phyloP scores from a whole-genome alignment of 2,329 filamentous ascomycete genomes.

The Bipolaris zeicola region DNA sequence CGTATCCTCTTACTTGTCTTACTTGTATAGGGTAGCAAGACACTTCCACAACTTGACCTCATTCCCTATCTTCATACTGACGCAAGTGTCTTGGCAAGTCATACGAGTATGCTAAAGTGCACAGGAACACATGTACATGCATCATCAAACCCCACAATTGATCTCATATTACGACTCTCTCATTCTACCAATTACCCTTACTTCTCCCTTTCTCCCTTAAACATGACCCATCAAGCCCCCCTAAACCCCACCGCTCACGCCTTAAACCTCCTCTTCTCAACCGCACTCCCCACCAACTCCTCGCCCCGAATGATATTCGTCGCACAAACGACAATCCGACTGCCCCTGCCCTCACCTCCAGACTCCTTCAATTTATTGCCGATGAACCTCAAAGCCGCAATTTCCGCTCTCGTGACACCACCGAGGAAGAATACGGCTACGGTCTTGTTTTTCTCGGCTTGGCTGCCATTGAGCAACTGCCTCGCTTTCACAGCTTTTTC shows the following conservation, averaged over 20 bases:
- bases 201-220: no score
- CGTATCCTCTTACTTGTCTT: no score
- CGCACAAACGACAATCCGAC: constrained; percentile 88
- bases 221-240: no score
- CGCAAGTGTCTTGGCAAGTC: no score
- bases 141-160: no score
- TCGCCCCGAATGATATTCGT: constrained; percentile 91
- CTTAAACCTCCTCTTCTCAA: constrained; percentile 65
- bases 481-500: constrained; percentile 90
- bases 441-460: constrained; percentile 66
- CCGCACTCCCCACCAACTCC: constrained; percentile 82
- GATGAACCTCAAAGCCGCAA: constrained; percentile 71
- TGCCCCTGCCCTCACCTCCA: constrained; percentile 66
- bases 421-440: constrained; percentile 97
- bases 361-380: constrained; percentile 75
- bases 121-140: no score
- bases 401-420: constrained; percentile 95
- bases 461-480: constrained; percentile 75
- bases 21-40: no score
- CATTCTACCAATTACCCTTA: no score
- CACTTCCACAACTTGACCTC: no score
- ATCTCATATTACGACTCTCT: no score
- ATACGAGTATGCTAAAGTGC: no score
- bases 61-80: no score
- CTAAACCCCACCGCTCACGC: background rate